Evolutionary conservation across 1,139 yeast genomes (phyloP), one percentile per base, ranked within the genome.

Genomic region (Candida tunisiensis): DNA sequence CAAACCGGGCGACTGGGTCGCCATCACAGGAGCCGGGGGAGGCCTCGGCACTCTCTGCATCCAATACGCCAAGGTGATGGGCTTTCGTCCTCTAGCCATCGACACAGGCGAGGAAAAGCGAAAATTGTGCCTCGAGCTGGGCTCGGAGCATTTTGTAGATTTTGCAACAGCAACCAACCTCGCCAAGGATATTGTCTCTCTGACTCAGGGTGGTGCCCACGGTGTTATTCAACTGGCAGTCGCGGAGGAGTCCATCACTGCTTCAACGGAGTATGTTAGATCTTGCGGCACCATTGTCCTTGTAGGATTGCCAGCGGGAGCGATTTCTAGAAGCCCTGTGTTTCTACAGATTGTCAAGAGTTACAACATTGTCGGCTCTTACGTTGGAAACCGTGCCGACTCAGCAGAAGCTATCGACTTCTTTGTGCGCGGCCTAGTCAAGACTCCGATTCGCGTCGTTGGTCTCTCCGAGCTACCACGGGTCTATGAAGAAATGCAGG

Each of bases 61-160:
- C 42, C 88, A 77, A 54, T 77, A 73, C 56, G 91, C 85, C 35
- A 67, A 61, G 51, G 85, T 83, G 34, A 72, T 78, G 80, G 91
- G 91, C 41, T 64, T 60, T 54, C 65, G 85, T 49, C 82, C 74
- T 32, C 36, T 75, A 30, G 88, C 71, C 42, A 74, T 78, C 41
- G 91, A 78, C 44, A 74, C 78, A 42, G 82, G 83, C 46, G 71
- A 49, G 14, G 78, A 58, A 29, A 77, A 77, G 62, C 66, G 60
- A 32, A 60, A 53, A 30, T 58, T 73, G 34, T 64, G 60, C 47
- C 57, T 58, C 50, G 39, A 54, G 16, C 57, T 72, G 36, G 88
- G 91, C 40, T 83, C 79, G 36, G 85, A 74, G 51, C 65, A 53
- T 30, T 77, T 62, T 47, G 58, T 75, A 39, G 91, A 77, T 53